Percentiles rank a stretch among this genome's conserved stretches.
phyloP scores from a whole-genome alignment of 1,284 basidiomycete genomes.

The Rhodofomes roseus region DNA sequence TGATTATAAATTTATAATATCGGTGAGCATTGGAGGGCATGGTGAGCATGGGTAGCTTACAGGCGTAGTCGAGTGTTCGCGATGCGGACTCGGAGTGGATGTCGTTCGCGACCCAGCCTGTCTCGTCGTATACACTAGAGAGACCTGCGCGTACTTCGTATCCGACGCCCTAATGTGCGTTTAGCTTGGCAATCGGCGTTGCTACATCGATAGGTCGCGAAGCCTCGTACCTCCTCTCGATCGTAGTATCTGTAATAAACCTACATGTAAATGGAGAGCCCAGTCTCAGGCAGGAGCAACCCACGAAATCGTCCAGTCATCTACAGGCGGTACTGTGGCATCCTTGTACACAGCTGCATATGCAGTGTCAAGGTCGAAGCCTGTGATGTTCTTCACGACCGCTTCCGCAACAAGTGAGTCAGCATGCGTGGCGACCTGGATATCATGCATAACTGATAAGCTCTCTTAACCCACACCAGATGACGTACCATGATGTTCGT shows the following conservation, averaged over 20 bases:
- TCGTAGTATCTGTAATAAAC: slow-evolving; percentile 54
- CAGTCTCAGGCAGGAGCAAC: slow-evolving; percentile 8
- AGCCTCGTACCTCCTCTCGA: slow-evolving; percentile 58
- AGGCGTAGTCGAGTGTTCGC: slow-evolving; percentile 76
- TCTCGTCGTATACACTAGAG: slow-evolving; percentile 59
- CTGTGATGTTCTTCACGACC: slow-evolving; percentile 58
- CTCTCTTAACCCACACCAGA: background rate
- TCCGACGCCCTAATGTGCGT: slow-evolving; percentile 58
- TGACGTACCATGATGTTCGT: slow-evolving; percentile 67
- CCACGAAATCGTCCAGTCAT: slow-evolving; percentile 57
- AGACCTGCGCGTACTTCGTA: slow-evolving; percentile 82
- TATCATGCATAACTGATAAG: background rate
- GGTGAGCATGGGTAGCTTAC: slow-evolving; percentile 36
- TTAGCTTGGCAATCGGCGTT: background rate
- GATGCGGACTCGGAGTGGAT: slow-evolving; percentile 78
- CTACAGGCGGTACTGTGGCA: slow-evolving; percentile 60
- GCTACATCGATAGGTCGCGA: background rate
- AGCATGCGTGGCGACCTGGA: slow-evolving; percentile 76
- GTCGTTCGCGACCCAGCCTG: slow-evolving; percentile 79
- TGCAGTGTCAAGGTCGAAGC: slow-evolving; percentile 63
- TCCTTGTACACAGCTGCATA: slow-evolving; percentile 79
- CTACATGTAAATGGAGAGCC: background rate
- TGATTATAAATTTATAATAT: background rate
- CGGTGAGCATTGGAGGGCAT: background rate
- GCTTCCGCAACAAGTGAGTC: slow-evolving; percentile 82